These are phyloP conservation scores for Anthostomella pinea DNA, from an alignment of 2,329 filamentous ascomycete genomes.

Conservation along the genomic window DNA sequence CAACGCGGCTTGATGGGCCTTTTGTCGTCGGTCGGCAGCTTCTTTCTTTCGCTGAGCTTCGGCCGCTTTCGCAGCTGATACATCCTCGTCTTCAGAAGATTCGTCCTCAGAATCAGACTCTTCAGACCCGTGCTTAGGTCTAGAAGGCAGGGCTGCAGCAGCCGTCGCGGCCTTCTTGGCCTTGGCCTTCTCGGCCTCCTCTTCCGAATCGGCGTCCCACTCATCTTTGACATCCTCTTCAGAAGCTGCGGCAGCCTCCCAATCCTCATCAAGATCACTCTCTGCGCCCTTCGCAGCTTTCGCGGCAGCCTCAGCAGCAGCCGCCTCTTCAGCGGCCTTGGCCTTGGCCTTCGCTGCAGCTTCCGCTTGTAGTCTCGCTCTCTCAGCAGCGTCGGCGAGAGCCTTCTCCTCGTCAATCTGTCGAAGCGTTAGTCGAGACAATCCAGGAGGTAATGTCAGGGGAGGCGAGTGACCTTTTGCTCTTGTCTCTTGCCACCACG, in stretches of 20 bases:
- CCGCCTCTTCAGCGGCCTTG: slow-evolving; percentile 56
- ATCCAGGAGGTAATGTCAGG: too few species aligned
- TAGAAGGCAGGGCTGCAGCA: slow-evolving; percentile 27
- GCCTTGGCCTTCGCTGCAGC: slow-evolving; percentile 60
- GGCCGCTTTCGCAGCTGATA: slow-evolving; percentile 69
- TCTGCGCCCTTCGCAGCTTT: slow-evolving; percentile 54
- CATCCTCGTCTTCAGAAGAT: slow-evolving; percentile 68
- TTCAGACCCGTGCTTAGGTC: slow-evolving; percentile 31
- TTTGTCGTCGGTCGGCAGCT: slow-evolving; percentile 82
- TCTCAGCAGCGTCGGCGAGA: slow-evolving; percentile 74
- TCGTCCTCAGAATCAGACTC: slow-evolving; percentile 60
- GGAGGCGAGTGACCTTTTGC: slow-evolving; percentile 43
- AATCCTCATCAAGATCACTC: slow-evolving; percentile 74
- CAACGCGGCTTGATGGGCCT: slow-evolving; percentile 86
- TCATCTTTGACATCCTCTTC: slow-evolving; percentile 82
- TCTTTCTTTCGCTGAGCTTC: slow-evolving; percentile 80
- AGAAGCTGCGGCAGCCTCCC: slow-evolving; percentile 80
- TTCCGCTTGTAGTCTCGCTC: slow-evolving; percentile 66
- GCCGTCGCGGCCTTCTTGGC: slow-evolving; percentile 24
- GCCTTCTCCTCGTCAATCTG: slow-evolving; percentile 74
- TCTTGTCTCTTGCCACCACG: slow-evolving; percentile 61
- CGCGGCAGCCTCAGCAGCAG: slow-evolving; percentile 53
- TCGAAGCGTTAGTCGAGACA: slow-evolving; percentile 12
- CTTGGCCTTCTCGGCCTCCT: slow-evolving; percentile 56
- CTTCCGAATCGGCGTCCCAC: slow-evolving; percentile 86